phyloP scores from a whole-genome alignment of 2,329 filamentous ascomycete species.

The Didymella exigua region DNA sequence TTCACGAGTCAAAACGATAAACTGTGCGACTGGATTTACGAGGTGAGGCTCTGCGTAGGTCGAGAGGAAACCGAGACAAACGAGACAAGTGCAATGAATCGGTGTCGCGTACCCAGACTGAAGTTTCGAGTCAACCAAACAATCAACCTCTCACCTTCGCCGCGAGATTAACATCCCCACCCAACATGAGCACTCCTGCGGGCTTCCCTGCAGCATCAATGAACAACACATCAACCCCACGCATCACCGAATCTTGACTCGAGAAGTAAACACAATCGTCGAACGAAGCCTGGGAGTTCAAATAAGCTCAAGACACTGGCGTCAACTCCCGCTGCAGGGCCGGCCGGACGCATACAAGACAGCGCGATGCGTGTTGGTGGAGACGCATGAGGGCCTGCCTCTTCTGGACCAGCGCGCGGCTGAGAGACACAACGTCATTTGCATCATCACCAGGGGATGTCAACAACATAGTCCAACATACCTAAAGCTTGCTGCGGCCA shows the following conservation, averaged over 20 bases:
- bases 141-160: slow-evolving; percentile 6
- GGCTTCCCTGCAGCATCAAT: slow-evolving; percentile 1
- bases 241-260: background rate
- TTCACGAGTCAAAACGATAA: slow-evolving; percentile 17
- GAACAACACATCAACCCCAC: background rate
- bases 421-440: slow-evolving; percentile 14
- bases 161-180: background rate
- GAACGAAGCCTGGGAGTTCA: slow-evolving; percentile 15
- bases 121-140: slow-evolving; percentile 7
- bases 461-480: background rate
- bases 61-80: slow-evolving; percentile 10
- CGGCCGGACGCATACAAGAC: slow-evolving; percentile 14
- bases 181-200: background rate
- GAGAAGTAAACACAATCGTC: background rate
- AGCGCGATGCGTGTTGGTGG: slow-evolving; percentile 27
- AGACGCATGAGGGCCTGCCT: slow-evolving; percentile 29
- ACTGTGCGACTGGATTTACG: slow-evolving; percentile 15
- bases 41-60: slow-evolving; percentile 15
- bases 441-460: background rate
- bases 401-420: slow-evolving; percentile 20
- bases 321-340: slow-evolving; percentile 28
- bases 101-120: slow-evolving; percentile 2
- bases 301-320: slow-evolving; percentile 31
- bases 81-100: slow-evolving; percentile 1
- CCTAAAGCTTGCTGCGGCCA: background rate